Percentiles rank a stretch among this genome's conserved stretches.
These are phyloP conservation scores for Crucihimalaya himalaica DNA, from an alignment of 345 rosid genomes.

Conservation along the genomic window DNA sequence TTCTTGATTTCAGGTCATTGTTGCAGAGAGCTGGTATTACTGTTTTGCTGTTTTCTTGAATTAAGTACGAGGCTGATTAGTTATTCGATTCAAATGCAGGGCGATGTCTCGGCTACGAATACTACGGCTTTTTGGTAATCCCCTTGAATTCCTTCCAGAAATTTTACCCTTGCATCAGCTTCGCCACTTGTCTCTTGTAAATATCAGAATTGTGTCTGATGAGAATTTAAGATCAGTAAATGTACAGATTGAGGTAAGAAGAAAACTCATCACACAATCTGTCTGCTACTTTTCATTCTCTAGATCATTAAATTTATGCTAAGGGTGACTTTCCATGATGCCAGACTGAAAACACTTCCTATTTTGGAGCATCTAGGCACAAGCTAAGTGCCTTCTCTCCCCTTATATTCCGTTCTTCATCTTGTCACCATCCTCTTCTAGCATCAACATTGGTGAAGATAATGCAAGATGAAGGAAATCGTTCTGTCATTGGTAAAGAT, in stretches of 20 bases:
- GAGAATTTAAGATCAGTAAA: slow-evolving; percentile 86
- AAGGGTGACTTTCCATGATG: slow-evolving; percentile 35
- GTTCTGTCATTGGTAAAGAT: slow-evolving; percentile 89
- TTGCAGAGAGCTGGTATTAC: slow-evolving; percentile 20
- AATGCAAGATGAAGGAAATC: slow-evolving; percentile 93
- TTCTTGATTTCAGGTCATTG: slow-evolving; percentile 97
- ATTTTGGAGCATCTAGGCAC: slow-evolving; percentile 92
- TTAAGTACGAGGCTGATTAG: slow-evolving; percentile 42
- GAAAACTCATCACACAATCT: not conserved
- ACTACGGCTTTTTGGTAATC: slow-evolving; percentile 93
- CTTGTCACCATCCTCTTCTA: slow-evolving; percentile 96
- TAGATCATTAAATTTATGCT: slow-evolving; percentile 17
- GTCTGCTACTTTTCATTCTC: slow-evolving; percentile 13
- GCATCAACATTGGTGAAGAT: slow-evolving; percentile 98
- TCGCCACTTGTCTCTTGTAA: slow-evolving; percentile 89
- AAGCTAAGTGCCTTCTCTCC: slow-evolving; percentile 98
- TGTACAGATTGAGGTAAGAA: slow-evolving; percentile 85
- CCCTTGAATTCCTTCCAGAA: slow-evolving; percentile 97
- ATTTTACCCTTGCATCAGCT: slow-evolving; percentile 88
- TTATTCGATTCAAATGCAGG: slow-evolving; percentile 60
- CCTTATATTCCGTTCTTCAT: slow-evolving; percentile 95
- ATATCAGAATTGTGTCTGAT: slow-evolving; percentile 87
- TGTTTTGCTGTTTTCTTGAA: slow-evolving; percentile 28
- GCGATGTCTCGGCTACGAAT: slow-evolving; percentile 84
- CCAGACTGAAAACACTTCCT: slow-evolving; percentile 92